Conservation (phyloP, 805 yeast genomes). For the Starmerella scarabaei region DNA sequence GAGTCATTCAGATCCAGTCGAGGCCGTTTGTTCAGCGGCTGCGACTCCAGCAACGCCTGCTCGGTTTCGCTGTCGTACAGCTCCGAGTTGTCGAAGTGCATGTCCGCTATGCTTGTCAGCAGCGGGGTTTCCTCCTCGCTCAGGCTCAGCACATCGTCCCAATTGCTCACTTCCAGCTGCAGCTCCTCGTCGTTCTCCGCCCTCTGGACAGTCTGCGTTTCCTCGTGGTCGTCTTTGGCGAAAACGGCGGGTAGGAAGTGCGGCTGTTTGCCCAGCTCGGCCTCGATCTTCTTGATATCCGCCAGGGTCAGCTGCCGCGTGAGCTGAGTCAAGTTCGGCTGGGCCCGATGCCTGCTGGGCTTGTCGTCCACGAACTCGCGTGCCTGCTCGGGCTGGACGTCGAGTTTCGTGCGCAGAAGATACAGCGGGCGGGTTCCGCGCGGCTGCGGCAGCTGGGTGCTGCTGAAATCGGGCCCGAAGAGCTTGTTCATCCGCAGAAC, state of each 20-base stretch:
- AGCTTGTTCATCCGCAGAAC: slow-evolving; percentile 52
- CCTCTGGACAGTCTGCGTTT: not conserved
- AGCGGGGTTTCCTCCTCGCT: slow-evolving; percentile 38
- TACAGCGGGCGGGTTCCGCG: slow-evolving; percentile 24
- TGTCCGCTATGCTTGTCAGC: slow-evolving; percentile 12
- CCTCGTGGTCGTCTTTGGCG: not conserved
- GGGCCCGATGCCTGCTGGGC: not conserved
- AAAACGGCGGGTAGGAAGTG: not conserved
- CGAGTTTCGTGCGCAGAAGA: slow-evolving; percentile 49
- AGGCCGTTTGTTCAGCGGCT: slow-evolving; percentile 19
- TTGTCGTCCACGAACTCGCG: slow-evolving; percentile 31
- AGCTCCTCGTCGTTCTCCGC: slow-evolving; percentile 7
- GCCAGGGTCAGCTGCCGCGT: not conserved
- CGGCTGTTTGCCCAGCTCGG: slow-evolving; percentile 6
- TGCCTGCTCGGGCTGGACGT: slow-evolving; percentile 49
- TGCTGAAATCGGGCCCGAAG: slow-evolving; percentile 49
- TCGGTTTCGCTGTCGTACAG: slow-evolving; percentile 33
- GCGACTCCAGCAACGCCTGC: slow-evolving; percentile 63
- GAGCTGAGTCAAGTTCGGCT: no score
- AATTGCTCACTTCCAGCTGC: slow-evolving; percentile 22
- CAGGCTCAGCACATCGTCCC: slow-evolving; percentile 32
- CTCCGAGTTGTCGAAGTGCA: slow-evolving; percentile 24
- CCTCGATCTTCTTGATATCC: not conserved
- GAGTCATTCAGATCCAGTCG: slow-evolving; percentile 82
- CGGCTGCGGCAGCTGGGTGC: slow-evolving; percentile 37